Conservation (phyloP, 345 rosid species). For the Bruguiera sexangula region DNA sequence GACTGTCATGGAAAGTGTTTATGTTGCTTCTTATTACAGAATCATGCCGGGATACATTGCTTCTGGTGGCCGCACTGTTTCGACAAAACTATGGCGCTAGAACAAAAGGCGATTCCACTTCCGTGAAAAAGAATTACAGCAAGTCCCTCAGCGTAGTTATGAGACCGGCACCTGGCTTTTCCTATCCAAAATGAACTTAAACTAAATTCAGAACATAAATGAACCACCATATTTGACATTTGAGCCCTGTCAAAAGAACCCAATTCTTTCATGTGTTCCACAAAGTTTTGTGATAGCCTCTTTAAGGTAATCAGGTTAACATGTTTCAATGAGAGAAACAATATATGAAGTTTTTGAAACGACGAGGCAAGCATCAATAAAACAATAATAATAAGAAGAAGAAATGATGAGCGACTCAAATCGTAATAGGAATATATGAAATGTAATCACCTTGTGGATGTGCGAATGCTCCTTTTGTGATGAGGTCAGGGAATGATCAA, state of each 20-base stretch:
- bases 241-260: neutral
- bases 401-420: too few species aligned
- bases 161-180: conserved; percentile 28
- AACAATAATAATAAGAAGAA: too few species aligned
- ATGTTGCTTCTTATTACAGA: neutral
- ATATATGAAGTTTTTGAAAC: too few species aligned
- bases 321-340: too few species aligned
- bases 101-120: too few species aligned
- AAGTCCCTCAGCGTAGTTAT: conserved; percentile 53
- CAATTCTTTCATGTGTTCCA: too few species aligned
- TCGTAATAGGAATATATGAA: neutral
- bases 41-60: neutral
- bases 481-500: conserved; percentile 34
- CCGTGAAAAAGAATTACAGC: conserved; percentile 19
- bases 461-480: conserved; percentile 11
- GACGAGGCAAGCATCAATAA: too few species aligned
- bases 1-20: too few species aligned
- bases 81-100: too few species aligned
- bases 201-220: neutral
- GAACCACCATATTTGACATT: neutral
- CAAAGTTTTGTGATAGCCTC: too few species aligned
- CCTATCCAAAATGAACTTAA: conserved; percentile 20
- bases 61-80: too few species aligned
- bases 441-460: conserved; percentile 7
- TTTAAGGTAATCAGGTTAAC: too few species aligned